A percentile compares a stretch with the other conserved stretches of the same genome.
phyloP scores from a whole-genome alignment of 2,329 filamentous ascomycete species.

The Diaporthe eres region DNA sequence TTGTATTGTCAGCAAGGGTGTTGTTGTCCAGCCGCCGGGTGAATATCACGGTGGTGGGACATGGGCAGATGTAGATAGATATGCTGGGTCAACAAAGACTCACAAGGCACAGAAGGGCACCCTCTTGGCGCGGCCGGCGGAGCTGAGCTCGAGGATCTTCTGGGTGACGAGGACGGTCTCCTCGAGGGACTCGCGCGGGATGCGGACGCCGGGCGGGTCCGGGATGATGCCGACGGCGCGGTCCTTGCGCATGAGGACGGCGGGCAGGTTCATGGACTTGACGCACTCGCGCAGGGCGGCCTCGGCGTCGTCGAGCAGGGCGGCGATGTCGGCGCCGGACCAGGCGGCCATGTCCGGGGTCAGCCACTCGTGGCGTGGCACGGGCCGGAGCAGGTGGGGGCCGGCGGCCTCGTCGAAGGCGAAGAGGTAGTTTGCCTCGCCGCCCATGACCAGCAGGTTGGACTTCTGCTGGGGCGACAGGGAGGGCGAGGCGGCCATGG shows the following conservation, averaged over 20 bases:
- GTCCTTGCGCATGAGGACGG: slow-evolving; percentile 87
- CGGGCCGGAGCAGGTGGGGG: slow-evolving; percentile 77
- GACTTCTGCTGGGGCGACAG: slow-evolving; percentile 78
- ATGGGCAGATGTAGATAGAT: too few relatives aligned
- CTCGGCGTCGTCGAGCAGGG: slow-evolving; percentile 91
- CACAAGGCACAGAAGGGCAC: slow-evolving; percentile 94
- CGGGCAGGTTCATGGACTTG: slow-evolving; percentile 82
- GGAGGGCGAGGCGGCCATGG: slow-evolving; percentile 71
- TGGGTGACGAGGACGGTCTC: slow-evolving; percentile 96
- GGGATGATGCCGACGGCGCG: slow-evolving; percentile 86
- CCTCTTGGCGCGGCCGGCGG: slow-evolving; percentile 67
- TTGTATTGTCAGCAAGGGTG: neutral
- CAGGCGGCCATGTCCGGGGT: slow-evolving; percentile 83
- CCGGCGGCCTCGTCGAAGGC: slow-evolving; percentile 74
- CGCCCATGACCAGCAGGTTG: slow-evolving; percentile 92
- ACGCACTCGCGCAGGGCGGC: slow-evolving; percentile 86
- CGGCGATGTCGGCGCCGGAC: slow-evolving; percentile 81
- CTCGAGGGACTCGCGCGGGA: slow-evolving; percentile 90
- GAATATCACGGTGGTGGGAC: too few relatives aligned
- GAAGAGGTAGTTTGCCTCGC: slow-evolving; percentile 97
- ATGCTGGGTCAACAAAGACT: neutral
- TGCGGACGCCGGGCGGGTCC: slow-evolving; percentile 72
- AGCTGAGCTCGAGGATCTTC: slow-evolving; percentile 87
- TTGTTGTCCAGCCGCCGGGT: too few relatives aligned
- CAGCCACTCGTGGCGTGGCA: slow-evolving; percentile 78